Evolutionary conservation across 1,284 basidiomycete genomes (phyloP).

Genomic region (Mycosarcoma maydis): DNA sequence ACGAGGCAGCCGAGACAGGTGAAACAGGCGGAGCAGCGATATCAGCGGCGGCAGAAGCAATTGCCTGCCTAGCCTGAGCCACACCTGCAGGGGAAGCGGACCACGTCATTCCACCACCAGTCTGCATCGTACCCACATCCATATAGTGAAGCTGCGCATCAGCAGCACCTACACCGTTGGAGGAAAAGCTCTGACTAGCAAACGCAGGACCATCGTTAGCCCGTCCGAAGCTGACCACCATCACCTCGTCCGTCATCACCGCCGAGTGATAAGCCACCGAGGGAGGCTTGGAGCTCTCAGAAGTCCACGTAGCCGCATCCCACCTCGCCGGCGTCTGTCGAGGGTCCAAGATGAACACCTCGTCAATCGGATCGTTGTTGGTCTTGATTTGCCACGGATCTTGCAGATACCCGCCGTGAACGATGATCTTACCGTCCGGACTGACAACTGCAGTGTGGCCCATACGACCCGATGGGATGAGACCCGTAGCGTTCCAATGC

Average conservation of each 20-base stretch:
- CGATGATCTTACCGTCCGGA: constrained; percentile 56
- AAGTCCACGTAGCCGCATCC: constrained; percentile 23
- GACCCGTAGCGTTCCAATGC: constrained; percentile 43
- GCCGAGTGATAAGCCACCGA: constrained; percentile 65
- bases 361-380: constrained; percentile 44
- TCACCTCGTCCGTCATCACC: constrained; percentile 51
- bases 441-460: constrained; percentile 62
- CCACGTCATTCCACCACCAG: constrained; percentile 35
- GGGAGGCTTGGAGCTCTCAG: constrained; percentile 32
- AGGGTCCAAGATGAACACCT: constrained; percentile 58
- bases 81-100: constrained; percentile 22
- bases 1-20: background rate
- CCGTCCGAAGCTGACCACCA: constrained; percentile 65
- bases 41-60: constrained; percentile 9
- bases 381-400: constrained; percentile 15
- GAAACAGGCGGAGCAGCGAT: background rate
- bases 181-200: constrained; percentile 15
- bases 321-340: constrained; percentile 50
- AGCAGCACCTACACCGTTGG: background rate
- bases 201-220: constrained; percentile 5
- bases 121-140: constrained; percentile 22
- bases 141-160: constrained; percentile 13
- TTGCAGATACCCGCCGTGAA: constrained; percentile 64
- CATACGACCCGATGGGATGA: constrained; percentile 59
- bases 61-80: constrained; percentile 23